Conservation (phyloP, 179 eudicot genomes). For the Beta macrorhiza region DNA sequence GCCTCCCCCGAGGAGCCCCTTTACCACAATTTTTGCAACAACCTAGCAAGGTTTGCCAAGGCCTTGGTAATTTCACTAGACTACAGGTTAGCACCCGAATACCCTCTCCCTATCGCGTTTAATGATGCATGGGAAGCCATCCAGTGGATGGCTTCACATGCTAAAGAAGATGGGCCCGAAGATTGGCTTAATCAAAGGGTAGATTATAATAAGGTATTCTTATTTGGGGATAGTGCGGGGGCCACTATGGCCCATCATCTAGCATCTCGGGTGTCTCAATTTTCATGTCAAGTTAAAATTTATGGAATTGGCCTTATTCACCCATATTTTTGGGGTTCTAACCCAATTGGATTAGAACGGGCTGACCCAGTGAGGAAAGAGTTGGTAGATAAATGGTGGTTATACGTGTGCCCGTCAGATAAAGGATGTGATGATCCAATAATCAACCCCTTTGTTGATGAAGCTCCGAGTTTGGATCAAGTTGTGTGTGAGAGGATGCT, state of each 20-base stretch:
- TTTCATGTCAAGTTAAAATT: constrained; percentile 11
- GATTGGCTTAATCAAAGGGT: constrained; percentile 46
- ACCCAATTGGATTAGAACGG: constrained; percentile 33
- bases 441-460: constrained; percentile 52
- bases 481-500: constrained; percentile 41
- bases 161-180: constrained; percentile 25
- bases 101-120: constrained; percentile 54
- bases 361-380: constrained; percentile 22
- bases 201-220: constrained; percentile 43
- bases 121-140: constrained; percentile 58
- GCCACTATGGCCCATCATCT: constrained; percentile 52
- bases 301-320: constrained; percentile 36
- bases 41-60: constrained; percentile 27
- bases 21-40: constrained; percentile 47
- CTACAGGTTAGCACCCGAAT: constrained; percentile 67
- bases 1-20: constrained; percentile 44
- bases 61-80: constrained; percentile 51
- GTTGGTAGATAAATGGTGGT: constrained; percentile 57
- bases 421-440: constrained; percentile 53
- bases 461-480: constrained; percentile 26
- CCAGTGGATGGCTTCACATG: constrained; percentile 52
- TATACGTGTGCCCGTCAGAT: constrained; percentile 50
- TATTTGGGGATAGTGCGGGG: constrained; percentile 78
- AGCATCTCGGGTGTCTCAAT: constrained; percentile 31
- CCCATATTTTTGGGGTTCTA: constrained; percentile 57